These are phyloP conservation scores for Mucor plumbeus DNA, from an alignment of 371 early-diverging fungal species.

Conservation along the genomic window DNA sequence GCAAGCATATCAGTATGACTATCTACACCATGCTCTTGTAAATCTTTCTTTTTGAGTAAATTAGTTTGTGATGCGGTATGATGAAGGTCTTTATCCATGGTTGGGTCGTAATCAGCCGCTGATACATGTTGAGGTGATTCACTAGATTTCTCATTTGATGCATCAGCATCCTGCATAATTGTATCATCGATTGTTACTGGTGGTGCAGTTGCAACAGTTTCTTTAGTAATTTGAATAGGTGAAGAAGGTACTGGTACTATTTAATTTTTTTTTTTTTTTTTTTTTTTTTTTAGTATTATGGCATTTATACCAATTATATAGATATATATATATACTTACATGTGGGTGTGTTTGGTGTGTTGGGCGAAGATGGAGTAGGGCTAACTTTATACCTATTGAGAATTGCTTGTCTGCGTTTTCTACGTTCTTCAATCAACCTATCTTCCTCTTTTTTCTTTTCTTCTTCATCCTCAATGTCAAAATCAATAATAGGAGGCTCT, in stretches of 20 bases:
- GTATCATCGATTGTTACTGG: background rate
- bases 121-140: conserved; percentile 57
- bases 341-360: conserved; percentile 18
- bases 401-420: conserved; percentile 73
- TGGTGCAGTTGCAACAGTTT: background rate
- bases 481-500: conserved; percentile 25
- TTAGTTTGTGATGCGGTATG: conserved; percentile 50
- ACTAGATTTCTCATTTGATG: conserved; percentile 8
- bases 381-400: conserved; percentile 63
- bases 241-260: conserved; percentile 16
- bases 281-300: background rate
- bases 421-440: conserved; percentile 78
- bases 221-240: conserved; percentile 14
- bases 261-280: background rate
- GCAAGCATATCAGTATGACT: conserved; percentile 68
- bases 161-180: conserved; percentile 25
- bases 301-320: too few relatives aligned
- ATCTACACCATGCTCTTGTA: conserved; percentile 40
- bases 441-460: conserved; percentile 66
- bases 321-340: too few relatives aligned
- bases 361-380: conserved; percentile 25
- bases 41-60: conserved; percentile 60
- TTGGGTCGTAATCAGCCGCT: conserved; percentile 82
- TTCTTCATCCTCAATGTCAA: conserved; percentile 58
- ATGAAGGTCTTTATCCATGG: conserved; percentile 49